Conservation (phyloP, 768 basidiomycete genomes). For the Agrocybe praecox region DNA sequence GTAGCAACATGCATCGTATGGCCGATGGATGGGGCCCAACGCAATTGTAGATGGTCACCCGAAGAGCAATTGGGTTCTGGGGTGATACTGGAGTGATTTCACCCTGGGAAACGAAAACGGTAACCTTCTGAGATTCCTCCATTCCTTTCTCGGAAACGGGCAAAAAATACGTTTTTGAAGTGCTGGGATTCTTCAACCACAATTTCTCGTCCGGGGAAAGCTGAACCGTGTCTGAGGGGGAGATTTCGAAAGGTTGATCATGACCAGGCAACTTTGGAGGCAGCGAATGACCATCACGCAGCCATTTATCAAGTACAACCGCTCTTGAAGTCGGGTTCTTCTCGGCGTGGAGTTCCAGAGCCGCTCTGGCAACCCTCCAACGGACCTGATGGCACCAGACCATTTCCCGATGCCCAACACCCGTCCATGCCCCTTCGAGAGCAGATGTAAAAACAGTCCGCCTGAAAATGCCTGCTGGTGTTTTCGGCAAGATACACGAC, state of each 20-base stretch:
- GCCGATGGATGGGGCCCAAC: constrained; percentile 19
- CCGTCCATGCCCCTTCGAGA: constrained; percentile 91
- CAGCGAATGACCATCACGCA: constrained; percentile 59
- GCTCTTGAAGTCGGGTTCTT: constrained; percentile 27
- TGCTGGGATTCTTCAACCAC: constrained; percentile 43
- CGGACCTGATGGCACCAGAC: constrained; percentile 99
- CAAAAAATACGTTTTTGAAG: constrained; percentile 51
- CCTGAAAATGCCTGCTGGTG: constrained; percentile 37
- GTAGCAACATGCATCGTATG: constrained; percentile 39
- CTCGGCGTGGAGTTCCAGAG: constrained; percentile 63
- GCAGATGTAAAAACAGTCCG: constrained; percentile 83
- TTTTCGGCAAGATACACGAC: constrained; percentile 64
- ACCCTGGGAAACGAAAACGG: constrained; percentile 65
- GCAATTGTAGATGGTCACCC: constrained; percentile 52
- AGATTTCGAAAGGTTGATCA: constrained; percentile 18
- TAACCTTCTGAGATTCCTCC: constrained; percentile 35
- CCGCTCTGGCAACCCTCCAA: constrained; percentile 81
- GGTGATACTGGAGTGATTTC: constrained; percentile 53
- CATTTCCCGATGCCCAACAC: constrained; percentile 94
- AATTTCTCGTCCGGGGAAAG: constrained; percentile 42
- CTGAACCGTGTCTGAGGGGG: constrained; percentile 16
- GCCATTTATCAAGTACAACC: constrained; percentile 61
- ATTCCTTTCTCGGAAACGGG: constrained; percentile 36
- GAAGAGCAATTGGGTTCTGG: constrained; percentile 45
- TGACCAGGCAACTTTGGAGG: constrained; percentile 28